Percentiles rank a stretch among this genome's conserved stretches.
These are phyloP conservation scores for Penicillium desertorum DNA, from an alignment of 495 filamentous ascomycete genomes.

Conservation along the genomic window DNA sequence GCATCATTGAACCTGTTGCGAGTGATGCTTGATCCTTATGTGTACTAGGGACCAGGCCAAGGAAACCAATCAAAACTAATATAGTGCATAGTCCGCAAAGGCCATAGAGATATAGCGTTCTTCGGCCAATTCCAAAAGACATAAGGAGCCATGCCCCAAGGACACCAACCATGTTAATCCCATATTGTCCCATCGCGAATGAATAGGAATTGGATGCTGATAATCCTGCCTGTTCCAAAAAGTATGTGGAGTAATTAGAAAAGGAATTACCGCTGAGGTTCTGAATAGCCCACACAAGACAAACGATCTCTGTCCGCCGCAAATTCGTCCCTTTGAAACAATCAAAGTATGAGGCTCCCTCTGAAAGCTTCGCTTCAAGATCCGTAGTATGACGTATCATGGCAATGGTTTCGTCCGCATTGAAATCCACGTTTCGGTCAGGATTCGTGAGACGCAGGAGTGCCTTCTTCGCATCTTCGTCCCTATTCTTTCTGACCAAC, in stretches of 20 bases:
- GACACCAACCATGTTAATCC: neutral
- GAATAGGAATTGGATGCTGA: neutral
- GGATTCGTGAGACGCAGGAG: slow-evolving; percentile 22
- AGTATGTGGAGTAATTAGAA: neutral
- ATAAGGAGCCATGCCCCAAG: neutral
- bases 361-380: neutral
- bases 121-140: neutral
- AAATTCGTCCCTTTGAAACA: neutral
- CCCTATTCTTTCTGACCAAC: slow-evolving; percentile 36
- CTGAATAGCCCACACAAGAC: neutral
- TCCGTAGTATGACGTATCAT: neutral
- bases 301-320: neutral
- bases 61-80: neutral
- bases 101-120: neutral
- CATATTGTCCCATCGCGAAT: neutral
- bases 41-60: neutral
- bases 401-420: neutral
- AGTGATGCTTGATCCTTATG: neutral
- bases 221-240: neutral
- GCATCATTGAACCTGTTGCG: neutral
- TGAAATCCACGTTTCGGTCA: neutral
- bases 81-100: neutral
- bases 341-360: neutral
- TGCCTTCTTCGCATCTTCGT: slow-evolving; percentile 47
- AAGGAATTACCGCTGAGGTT: neutral